Evolutionary conservation across 2,329 filamentous ascomycete genomes (phyloP), one percentile per base, ranked within the genome.

Genomic region (Pezicula neosporulosa): DNA sequence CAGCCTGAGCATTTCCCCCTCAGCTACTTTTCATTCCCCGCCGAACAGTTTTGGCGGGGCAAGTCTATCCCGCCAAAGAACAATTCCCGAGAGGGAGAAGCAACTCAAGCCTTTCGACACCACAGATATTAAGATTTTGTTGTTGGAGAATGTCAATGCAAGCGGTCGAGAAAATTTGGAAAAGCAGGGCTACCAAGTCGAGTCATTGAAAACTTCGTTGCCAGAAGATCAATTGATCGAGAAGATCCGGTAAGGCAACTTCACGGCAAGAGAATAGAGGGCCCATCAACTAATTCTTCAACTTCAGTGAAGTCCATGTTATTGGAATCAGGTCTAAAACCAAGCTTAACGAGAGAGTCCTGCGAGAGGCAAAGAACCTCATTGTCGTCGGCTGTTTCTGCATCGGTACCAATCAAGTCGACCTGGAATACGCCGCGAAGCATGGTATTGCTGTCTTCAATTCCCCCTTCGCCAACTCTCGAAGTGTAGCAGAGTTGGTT

Each of bases 271-370:
- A 39, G 6, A 43, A 44, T 16, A 19, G 35, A 18, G 47, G 48
- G 47, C 41, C 50, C 49, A 49, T 54, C 52, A 53, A 49, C 55
- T 59, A 51, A 53, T 48, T 55, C 49, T 43, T 56, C 50, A 49
- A 48, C 43, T 48, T 51, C 52, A 96, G 90, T 55, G 89, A 97
- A 68, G 89, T 97, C 27, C 94, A 99, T 67, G 94, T 97, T 64
- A 94, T 99, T 68, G 94, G 94, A 59, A 97, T 99, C 64, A 89
- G 94, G 59, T 97, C 93, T 53, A 99, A 99, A 78, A 99, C 94
- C 33, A 96, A 94, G 75, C 82, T 99, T 67, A 93, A 85, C 8
- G 86, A 88, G 56, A 86, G 85, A 64, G 89, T 99, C 27, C 80
- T 99, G 55, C 80, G 83, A 51, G 86, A 95, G 69, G 94, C 94